Base-by-base conservation (phyloP, 129 eudicot species). In the Pittosporum tobira region DNA sequence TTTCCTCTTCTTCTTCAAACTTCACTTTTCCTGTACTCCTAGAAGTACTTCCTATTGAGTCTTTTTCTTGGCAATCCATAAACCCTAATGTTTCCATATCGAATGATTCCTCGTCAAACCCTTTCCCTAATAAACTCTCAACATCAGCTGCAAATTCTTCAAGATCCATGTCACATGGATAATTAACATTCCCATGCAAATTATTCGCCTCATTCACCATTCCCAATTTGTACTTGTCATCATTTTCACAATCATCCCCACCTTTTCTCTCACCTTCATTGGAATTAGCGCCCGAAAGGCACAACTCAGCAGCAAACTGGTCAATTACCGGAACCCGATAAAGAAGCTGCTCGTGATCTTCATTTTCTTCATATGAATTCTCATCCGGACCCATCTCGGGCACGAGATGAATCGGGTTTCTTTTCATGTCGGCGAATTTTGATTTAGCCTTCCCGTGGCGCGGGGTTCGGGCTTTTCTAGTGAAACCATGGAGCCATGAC, bases 81-180 rank as follows among this genome's bases (percentile, higher is more conserved):
- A 84, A 47, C 38, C 94, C 88, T 65, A 88, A 61, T 21, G 67
- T 74, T 43, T 84, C 80, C 71, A 85, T 84, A 15, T 76, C 88
- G 14, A 79, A 79, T 19, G 87, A 56, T 47, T 82, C 83, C 51
- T 81, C 85, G 1, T 81, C 94, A 4, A 77, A 74, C 22, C 87
- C 94, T 59, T 83, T 79, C 11, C 95, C 94, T 36, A 91, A 25
- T 36, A 91, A 67, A 45, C 72, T 83, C 65, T 91, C 94, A 31
- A 86, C 88, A 40, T 91, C 94, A 11, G 94, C 94, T 1, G 96
- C 88, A 37, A 88, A 88, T 25, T 88, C 94, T 1, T 80, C 96
- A 0, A 86, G 81, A 48, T 86, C 98, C 72, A 77, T 52, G 6
- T 83, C 95, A 0, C 82, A 74, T 1, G 84, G 85, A 31, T 43